Evolutionary conservation across 2,329 filamentous ascomycete genomes (phyloP).

Genomic region (Hymenoscyphus fructigenus): DNA sequence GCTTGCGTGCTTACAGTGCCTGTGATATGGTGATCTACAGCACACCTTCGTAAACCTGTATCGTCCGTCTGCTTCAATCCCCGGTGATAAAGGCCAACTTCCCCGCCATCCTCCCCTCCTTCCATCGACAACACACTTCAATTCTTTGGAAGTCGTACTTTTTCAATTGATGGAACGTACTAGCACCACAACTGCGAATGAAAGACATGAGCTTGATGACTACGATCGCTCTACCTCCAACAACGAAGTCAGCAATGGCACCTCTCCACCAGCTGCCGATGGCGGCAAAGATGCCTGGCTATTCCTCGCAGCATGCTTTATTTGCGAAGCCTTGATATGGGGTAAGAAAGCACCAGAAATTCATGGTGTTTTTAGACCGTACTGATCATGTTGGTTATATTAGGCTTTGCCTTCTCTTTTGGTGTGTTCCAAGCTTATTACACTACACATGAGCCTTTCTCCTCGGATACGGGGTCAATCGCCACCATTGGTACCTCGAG

Average conservation of each 20-base stretch:
- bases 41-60: too few species aligned
- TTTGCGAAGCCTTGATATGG: slow-evolving; percentile 55
- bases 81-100: too few species aligned
- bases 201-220: too few species aligned
- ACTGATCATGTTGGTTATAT: neutral
- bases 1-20: too few species aligned
- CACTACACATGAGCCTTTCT: slow-evolving; percentile 39
- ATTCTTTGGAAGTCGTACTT: too few species aligned
- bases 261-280: slow-evolving; percentile 43
- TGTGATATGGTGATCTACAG: too few species aligned
- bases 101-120: too few species aligned
- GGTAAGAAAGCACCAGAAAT: slow-evolving; percentile 37
- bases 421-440: slow-evolving; percentile 47
- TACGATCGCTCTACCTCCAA: too few species aligned
- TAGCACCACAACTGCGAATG: too few species aligned
- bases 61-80: too few species aligned
- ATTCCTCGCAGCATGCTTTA: slow-evolving; percentile 49
- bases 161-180: too few species aligned
- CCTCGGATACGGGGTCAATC: slow-evolving; percentile 39
- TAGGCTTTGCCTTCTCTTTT: slow-evolving; percentile 41
- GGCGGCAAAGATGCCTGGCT: slow-evolving; percentile 51
- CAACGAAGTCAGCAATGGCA: neutral
- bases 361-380: neutral
- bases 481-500: slow-evolving; percentile 10
- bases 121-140: too few species aligned